Base-by-base conservation (phyloP, 345 rosid species). In the Populus alba region DNA sequence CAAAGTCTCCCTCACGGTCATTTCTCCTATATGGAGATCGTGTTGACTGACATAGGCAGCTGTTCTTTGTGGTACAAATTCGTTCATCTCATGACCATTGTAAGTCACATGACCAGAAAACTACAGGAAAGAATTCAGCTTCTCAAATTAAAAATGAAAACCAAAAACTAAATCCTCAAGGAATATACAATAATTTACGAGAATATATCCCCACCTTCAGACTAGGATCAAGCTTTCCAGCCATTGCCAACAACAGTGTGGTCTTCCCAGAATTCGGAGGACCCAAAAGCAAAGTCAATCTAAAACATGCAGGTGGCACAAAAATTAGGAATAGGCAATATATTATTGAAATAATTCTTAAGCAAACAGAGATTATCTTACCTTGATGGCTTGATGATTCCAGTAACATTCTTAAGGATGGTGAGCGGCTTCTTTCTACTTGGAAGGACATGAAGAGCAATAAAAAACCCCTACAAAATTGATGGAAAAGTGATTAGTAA, bases 191-290 rank as follows among this genome's bases (percentile, higher is more conserved):
- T 25, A 63, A 47, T 37, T 2, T 65, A 45, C 27, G 38, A 73
- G 18, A 51, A 11, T 16, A 12, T 65, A 72, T 61, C 7, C n/a
- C 66, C 27, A 93, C 97, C 92, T 89, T 85, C 17, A 92, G 89
- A 38, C 71, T 72, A 1, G 77, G 49, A 81, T 88, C 93, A 76
- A 93, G 97, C 86, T 87, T 92, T 70, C 94, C 95, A 22, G 95
- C 94, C 79, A 93, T 82, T 67, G 97, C 94, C 85, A 92, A 83
- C 81, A 93, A 63, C 3, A 93, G 92, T 0, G 95, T 88, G 7
- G 97, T 94, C 85, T 94, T 94, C 10, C 98, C 98, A 45, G 98
- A 91, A 76, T 91, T 80, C 59, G 97, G 97, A 75, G 98, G 98
- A 66, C 98, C 98, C 84, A 94, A 80, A 43, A 94, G 95, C 87